Evolutionary conservation across 208 protist genomes (phyloP), one percentile per base, ranked within the genome.

Genomic region (Tritrichomonas musculus): DNA sequence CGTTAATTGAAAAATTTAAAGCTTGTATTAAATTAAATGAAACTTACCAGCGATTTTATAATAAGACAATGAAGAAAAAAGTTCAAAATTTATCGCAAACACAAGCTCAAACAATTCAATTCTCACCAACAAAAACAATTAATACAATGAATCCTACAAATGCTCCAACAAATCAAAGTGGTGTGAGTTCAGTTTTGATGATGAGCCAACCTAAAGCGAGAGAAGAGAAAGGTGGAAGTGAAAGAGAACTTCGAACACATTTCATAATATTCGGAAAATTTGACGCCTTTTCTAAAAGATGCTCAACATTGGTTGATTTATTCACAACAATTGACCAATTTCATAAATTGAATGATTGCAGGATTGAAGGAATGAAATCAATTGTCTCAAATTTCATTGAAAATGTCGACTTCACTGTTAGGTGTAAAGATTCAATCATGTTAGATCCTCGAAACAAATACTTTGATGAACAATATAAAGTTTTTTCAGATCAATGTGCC

Each of bases 11-110:
- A 14, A 84, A 84, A 44, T 84, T 84, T n/a, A 11, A 84, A 3
- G 73, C 20, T 11, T 53, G 73, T 44, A 84, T 84, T 53, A n/a
- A 84, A 0, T 53, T 84, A n/a, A 84, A 84, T 44, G 25, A 84
- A 44, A 33, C 5, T 20, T 84, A 84, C 25, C 73, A 84, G 25
- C 17, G 36, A 53, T 25, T 33, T 20, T 84, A 84, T 44, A n/a
- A 84, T 44, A n/a, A n/a, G 5, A 84, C 73, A 84, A 84, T 84
- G 73, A 84, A 84, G 73, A 84, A 33, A n/a, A 84, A 84, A 25
- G 73, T 84, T 25, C 73, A 36, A 53, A 47, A 14, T 77, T 30
- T 72, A 8, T 13, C 20, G 4, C 20, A 13, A 72, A 72, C 65
- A 72, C 65, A 72, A 72, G n/a, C n/a, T n/a, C 53, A 60, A 17